Base-by-base conservation (phyloP, 352 stramenopile genomes). In the Phytophthora meadii region DNA sequence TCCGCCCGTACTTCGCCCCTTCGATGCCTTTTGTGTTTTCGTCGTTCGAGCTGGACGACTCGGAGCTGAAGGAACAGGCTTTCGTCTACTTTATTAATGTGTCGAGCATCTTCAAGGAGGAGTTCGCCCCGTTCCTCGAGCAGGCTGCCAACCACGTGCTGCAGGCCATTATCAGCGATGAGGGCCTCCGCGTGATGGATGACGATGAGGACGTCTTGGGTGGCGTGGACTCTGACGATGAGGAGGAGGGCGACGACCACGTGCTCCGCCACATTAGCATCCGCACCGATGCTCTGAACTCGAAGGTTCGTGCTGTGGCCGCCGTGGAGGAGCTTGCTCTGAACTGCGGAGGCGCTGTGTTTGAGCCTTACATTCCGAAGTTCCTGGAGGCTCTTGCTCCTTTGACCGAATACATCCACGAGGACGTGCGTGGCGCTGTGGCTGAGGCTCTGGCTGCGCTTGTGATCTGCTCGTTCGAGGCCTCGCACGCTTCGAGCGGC, bases 81-180 rank as follows among this genome's bases (percentile, higher is more conserved):
- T 99, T 98, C 74, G 96, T 97, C 19, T 98, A 98, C 65, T 99
- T 99, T 75, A 98, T 98, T 45, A 99, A 99, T 73, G 77, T 98
- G 47, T 93, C 95, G 56, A 99, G 98, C 70, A 97, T 98, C 28
- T 99, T 98, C 90, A 98, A 98, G 75, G 89, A 98, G 56, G 96
- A 99, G 77, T 99, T 99, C 74, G 82, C 87, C 32, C 96, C 93
- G 27, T 98, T 98, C 64, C 79, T 99, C 15, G 79, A 94, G 40
- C 72, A 89, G 59, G 82, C 82, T 27, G 86, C 87, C 22, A 88
- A 74, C 2, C 72, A 89, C 51, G 84, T 94, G 55, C 67, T 96
- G 15, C 65, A 71, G n/a, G 77, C 80, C 44, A 83, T 94, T 42
- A 70, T 91, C 49, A 94, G 79, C 54, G 83, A 94, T 28, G 87